These are phyloP conservation scores for Hericium erinaceus DNA, from an alignment of 768 basidiomycete genomes.

Conservation along the genomic window DNA sequence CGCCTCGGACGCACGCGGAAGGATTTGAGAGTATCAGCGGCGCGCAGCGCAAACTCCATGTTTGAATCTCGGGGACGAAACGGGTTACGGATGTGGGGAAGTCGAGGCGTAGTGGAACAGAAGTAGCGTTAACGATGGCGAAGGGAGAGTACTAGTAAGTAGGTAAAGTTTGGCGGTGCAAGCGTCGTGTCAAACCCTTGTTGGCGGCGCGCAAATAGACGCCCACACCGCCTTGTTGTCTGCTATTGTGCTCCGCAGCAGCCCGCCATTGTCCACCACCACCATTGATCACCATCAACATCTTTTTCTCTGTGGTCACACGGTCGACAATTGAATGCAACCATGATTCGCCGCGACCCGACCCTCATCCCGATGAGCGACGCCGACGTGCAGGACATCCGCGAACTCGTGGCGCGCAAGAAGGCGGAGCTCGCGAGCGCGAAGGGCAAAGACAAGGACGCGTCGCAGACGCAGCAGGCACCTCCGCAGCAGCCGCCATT, in stretches of 20 bases:
- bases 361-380: slow-evolving; percentile 73
- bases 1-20: slow-evolving; percentile 46
- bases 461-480: neutral
- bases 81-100: slow-evolving; percentile 1
- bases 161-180: neutral
- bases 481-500: slow-evolving; percentile 2
- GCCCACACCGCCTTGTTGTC: slow-evolving; percentile 4
- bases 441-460: slow-evolving; percentile 5
- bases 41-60: slow-evolving; percentile 63
- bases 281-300: neutral
- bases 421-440: slow-evolving; percentile 15
- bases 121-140: neutral
- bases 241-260: slow-evolving; percentile 10
- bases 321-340: neutral
- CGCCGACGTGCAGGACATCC: slow-evolving; percentile 69
- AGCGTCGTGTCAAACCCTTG: neutral
- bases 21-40: slow-evolving; percentile 58
- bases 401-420: slow-evolving; percentile 40
- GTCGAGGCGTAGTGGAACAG: slow-evolving; percentile 1
- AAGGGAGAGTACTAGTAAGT: neutral
- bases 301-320: neutral
- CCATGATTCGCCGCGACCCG: slow-evolving; percentile 71
- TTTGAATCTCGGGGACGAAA: slow-evolving; percentile 2
- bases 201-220: neutral
- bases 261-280: neutral